phyloP scores from a whole-genome alignment of 306 rosid genomes.

The Mucuna pruriens region DNA sequence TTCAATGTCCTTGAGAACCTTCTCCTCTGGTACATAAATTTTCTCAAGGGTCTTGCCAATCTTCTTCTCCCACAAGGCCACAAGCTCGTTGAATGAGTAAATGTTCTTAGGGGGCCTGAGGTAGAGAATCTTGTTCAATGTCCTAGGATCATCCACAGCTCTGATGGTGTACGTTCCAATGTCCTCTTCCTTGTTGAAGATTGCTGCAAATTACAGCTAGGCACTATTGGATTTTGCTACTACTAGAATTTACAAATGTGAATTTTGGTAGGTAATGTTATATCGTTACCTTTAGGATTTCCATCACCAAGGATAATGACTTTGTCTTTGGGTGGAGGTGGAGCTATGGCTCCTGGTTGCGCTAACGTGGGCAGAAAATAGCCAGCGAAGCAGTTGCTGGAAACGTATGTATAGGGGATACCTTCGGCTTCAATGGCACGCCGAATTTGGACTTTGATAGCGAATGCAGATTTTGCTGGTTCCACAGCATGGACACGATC shows the following conservation, averaged over 20 bases:
- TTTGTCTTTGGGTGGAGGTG: conserved; percentile 90
- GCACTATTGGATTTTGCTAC: not conserved
- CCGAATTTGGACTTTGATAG: conserved; percentile 60
- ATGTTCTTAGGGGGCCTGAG: conserved; percentile 72
- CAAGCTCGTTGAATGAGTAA: conserved; percentile 77
- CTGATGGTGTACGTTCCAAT: conserved; percentile 79
- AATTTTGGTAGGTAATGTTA: not conserved
- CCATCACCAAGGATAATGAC: conserved; percentile 78
- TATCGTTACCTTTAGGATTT: conserved; percentile 67
- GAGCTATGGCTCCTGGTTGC: conserved; percentile 70
- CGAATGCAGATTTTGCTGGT: conserved; percentile 85
- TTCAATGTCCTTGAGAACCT: conserved; percentile 72
- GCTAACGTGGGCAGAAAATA: conserved; percentile 75
- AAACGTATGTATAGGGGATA: conserved; percentile 73
- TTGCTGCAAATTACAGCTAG: conserved; percentile 42
- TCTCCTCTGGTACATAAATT: conserved; percentile 65
- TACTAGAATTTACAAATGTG: not conserved
- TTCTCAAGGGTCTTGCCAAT: conserved; percentile 78
- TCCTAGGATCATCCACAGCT: conserved; percentile 89
- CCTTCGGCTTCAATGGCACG: conserved; percentile 71
- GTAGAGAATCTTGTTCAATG: conserved; percentile 83
- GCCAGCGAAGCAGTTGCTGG: conserved; percentile 67
- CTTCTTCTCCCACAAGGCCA: conserved; percentile 89
- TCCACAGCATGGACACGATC: conserved; percentile 83
- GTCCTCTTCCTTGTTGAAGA: conserved; percentile 82